Evolutionary conservation across 345 rosid species (phyloP).

Genomic region (Abelmoschus esculentus): DNA sequence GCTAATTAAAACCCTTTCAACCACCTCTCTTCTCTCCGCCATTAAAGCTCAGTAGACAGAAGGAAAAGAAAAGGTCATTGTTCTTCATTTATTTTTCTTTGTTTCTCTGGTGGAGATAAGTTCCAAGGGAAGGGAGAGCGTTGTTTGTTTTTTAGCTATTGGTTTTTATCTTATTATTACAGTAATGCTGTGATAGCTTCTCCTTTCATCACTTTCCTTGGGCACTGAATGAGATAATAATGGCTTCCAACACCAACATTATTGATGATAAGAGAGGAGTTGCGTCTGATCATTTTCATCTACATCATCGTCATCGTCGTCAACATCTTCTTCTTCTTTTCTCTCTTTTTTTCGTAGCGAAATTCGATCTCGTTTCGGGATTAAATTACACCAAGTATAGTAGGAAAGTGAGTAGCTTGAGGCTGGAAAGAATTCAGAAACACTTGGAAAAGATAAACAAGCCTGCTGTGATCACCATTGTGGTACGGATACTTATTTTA

Average conservation of each 20-base stretch:
- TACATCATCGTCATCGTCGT: constrained; percentile 2
- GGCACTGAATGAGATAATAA: constrained; percentile 41
- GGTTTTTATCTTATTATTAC: constrained; percentile 18
- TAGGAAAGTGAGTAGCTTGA: constrained; percentile 65
- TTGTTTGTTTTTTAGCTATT: constrained; percentile 2
- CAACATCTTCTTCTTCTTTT: constrained; percentile 9
- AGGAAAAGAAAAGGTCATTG: constrained; percentile 20
- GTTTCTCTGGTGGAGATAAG: neutral
- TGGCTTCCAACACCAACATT: neutral
- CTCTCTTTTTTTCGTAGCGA: constrained; percentile 19
- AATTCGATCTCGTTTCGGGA: constrained; percentile 24
- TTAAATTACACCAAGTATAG: constrained; percentile 39
- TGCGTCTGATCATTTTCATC: neutral
- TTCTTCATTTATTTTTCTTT: constrained; percentile 18
- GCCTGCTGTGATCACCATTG: constrained; percentile 65
- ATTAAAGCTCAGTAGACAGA: constrained; percentile 26
- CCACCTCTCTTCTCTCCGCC: constrained; percentile 45
- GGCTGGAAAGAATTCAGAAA: constrained; percentile 66
- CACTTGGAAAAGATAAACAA: constrained; percentile 84
- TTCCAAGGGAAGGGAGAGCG: constrained; percentile 9
- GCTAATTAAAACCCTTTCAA: constrained; percentile 50
- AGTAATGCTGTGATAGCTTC: constrained; percentile 26
- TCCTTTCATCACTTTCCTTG: constrained; percentile 3
- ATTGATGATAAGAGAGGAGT: neutral
- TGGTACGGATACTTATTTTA: constrained; percentile 32